These are phyloP conservation scores for Talaromyces sp. DNA, from an alignment of 2,329 filamentous ascomycete genomes.

Conservation along the genomic window DNA sequence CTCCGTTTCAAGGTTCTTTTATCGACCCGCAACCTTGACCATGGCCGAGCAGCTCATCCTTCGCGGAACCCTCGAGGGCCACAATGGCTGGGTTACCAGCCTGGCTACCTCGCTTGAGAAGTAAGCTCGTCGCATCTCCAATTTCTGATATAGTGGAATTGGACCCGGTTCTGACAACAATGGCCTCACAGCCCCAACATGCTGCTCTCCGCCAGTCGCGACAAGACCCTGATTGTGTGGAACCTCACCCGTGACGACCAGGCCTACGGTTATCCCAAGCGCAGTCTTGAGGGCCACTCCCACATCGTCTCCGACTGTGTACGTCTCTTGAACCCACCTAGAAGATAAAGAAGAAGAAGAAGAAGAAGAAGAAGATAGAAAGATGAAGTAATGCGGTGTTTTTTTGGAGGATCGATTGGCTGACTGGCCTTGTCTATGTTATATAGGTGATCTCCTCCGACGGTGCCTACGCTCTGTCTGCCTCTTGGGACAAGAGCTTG, in stretches of 20 bases:
- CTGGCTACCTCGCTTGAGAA: constrained; percentile 99
- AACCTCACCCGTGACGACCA: constrained; percentile 98
- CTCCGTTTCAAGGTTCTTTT: constrained; percentile 32
- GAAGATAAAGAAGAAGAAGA: neutral
- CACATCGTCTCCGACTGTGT: constrained; percentile 99
- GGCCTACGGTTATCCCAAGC: constrained; percentile 98
- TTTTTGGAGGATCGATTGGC: constrained; percentile 5
- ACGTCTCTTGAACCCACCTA: constrained; percentile 46
- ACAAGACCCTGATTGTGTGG: constrained; percentile 99
- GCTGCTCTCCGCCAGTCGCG: constrained; percentile 94
- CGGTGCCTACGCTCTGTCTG: constrained; percentile 96
- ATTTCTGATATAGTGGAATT: constrained; percentile 5
- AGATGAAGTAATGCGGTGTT: neutral
- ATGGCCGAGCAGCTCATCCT: constrained; percentile 95
- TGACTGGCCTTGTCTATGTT: constrained; percentile 20
- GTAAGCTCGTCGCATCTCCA: constrained; percentile 49
- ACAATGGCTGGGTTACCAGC: constrained; percentile 99
- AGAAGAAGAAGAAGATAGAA: neutral
- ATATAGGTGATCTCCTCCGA: constrained; percentile 95
- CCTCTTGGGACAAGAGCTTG: constrained; percentile 99
- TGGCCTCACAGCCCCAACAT: constrained; percentile 76
- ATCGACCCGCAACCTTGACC: constrained; percentile 38
- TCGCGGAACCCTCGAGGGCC: constrained; percentile 96
- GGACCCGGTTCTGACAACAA: constrained; percentile 29
- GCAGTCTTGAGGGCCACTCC: constrained; percentile 96